These are phyloP conservation scores for Mucor indicus DNA, from an alignment of 371 early-diverging fungal genomes.

Conservation along the genomic window DNA sequence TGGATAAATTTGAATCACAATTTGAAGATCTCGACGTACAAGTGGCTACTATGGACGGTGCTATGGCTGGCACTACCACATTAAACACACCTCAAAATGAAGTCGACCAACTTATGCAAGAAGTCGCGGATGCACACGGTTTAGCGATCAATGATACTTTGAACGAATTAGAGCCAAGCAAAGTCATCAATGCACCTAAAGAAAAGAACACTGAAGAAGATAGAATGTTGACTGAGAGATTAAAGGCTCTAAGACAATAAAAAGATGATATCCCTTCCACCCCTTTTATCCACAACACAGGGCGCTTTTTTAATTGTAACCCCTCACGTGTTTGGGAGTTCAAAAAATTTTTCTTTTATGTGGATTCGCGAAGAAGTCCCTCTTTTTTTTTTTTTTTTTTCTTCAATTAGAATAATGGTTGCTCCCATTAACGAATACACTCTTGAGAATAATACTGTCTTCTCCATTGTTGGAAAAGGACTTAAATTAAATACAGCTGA, in stretches of 20 bases:
- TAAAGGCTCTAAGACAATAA: slow-evolving; percentile 36
- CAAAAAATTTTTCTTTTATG: neutral
- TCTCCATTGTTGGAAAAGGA: slow-evolving; percentile 64
- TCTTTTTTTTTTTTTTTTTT: neutral
- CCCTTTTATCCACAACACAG: too few relatives aligned
- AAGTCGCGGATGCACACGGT: slow-evolving; percentile 94
- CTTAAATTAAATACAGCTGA: slow-evolving; percentile 82
- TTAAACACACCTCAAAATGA: slow-evolving; percentile 83
- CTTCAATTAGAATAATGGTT: slow-evolving; percentile 18
- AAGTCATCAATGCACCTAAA: slow-evolving; percentile 18
- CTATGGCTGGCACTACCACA: slow-evolving; percentile 86
- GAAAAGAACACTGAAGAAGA: slow-evolving; percentile 30
- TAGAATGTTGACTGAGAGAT: slow-evolving; percentile 27
- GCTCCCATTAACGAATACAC: slow-evolving; percentile 40
- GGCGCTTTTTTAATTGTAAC: too few relatives aligned
- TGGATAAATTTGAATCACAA: slow-evolving; percentile 93
- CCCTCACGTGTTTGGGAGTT: neutral
- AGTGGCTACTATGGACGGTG: slow-evolving; percentile 87
- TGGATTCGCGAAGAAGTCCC: neutral
- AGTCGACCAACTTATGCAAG: slow-evolving; percentile 87
- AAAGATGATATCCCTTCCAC: too few relatives aligned
- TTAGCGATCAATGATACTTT: slow-evolving; percentile 74
- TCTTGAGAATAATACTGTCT: slow-evolving; percentile 46
- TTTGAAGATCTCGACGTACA: slow-evolving; percentile 95
- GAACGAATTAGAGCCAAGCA: slow-evolving; percentile 50